Evolutionary conservation across 345 rosid genomes (phyloP), one percentile per base, ranked within the genome.

Genomic region (Aquilaria yunnanensis): DNA sequence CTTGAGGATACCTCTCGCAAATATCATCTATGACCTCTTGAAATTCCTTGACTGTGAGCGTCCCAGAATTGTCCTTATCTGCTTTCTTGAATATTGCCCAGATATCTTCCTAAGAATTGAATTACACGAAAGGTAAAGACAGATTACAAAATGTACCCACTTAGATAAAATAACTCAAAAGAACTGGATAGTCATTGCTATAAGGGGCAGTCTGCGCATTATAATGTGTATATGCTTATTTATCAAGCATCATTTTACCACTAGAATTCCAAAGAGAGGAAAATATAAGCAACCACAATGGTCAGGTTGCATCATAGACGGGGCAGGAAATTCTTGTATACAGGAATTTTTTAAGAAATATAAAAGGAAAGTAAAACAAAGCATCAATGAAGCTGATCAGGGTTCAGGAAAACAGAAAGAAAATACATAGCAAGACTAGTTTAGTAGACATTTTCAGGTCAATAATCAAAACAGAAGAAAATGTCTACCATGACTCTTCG

Each of bases 401-500:
- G 43, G 7, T 37, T 37, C 43, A 37, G 43, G 43, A 37, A 37
- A 37, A 37, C 5, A 37, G 7, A 37, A 37, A 37, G 7, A 37
- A 3, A 37, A 37, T 37, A 7, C 43, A 37, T 1, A 37, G 43
- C 43, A 37, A 37, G 43, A 37, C 43, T 37, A 37, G 43, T 37
- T 37, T 37, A 52, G 32, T 8, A 30, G 2, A 54, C 14, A 14
- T 5, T 10, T 8, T 30, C 57, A 16, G 32, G 33, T 6, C 16
- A 23, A 54, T 8, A 30, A 23, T 32, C 12, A 12, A 3, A 32
- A 14, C 14, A 56, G 29, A 37, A 54, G 33, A 59, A 55, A 14
- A n/a, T 2, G 52, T 11, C 14, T 85, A 88, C 97, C 97, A 90
- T 84, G 90, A 90, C 97, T 85, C 74, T 84, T 6, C 97, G 92